phyloP scores from a whole-genome alignment of 305 asterid species.

The Fraxinus sp. region DNA sequence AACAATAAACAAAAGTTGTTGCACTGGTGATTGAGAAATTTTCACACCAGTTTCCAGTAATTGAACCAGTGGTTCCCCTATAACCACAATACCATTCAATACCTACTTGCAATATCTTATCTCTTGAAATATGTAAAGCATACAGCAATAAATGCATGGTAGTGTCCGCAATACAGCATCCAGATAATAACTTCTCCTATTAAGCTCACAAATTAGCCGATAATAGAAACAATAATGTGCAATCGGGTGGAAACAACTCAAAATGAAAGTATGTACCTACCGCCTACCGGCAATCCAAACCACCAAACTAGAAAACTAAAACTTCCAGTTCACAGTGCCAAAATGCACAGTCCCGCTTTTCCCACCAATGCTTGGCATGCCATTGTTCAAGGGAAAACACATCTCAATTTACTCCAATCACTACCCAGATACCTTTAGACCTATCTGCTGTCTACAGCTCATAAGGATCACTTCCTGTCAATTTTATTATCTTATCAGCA shows the following conservation, averaged over 20 bases:
- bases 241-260: neutral
- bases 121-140: neutral
- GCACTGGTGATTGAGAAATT: neutral
- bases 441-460: neutral
- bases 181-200: neutral
- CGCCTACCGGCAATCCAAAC: neutral
- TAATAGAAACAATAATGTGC: neutral
- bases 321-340: neutral
- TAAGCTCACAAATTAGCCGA: neutral
- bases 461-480: neutral
- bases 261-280: neutral
- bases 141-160: neutral
- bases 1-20: neutral
- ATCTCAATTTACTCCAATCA: neutral
- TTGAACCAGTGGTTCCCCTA: neutral
- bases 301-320: neutral
- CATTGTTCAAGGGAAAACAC: neutral
- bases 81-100: neutral
- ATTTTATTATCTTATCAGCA: conserved; percentile 6
- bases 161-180: conserved; percentile 8
- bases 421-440: neutral
- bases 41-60: neutral
- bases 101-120: neutral
- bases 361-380: neutral
- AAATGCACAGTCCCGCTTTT: neutral